These are phyloP conservation scores for Candida maris DNA, from an alignment of 805 yeast genomes.

Conservation along the genomic window DNA sequence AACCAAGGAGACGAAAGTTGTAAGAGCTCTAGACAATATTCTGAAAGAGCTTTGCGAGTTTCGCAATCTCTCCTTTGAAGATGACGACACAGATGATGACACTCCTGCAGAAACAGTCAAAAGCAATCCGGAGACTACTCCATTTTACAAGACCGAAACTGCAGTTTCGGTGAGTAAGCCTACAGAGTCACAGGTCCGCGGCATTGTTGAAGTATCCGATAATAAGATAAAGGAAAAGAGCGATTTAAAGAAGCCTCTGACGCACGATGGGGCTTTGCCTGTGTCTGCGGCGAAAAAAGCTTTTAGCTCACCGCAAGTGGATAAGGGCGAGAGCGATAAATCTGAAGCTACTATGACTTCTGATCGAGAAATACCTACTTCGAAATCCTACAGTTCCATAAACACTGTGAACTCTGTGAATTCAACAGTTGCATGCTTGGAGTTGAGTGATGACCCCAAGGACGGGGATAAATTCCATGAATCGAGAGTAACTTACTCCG, in stretches of 20 bases:
- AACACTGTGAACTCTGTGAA: conserved; percentile 28
- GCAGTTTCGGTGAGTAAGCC: neutral
- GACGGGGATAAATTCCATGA: too few relatives aligned
- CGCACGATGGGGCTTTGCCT: neutral
- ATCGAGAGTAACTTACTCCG: too few relatives aligned
- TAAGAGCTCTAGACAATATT: conserved; percentile 8
- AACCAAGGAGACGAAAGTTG: conserved; percentile 28
- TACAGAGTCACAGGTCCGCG: neutral
- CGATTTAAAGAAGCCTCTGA: neutral
- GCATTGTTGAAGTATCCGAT: neutral
- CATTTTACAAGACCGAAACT: too few relatives aligned
- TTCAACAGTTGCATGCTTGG: conserved; percentile 35
- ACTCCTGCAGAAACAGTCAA: conserved; percentile 2
- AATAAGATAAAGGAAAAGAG: neutral
- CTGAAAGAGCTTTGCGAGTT: conserved; percentile 21
- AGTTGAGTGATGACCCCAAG: conserved; percentile 20
- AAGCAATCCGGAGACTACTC: neutral
- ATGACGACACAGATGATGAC: conserved; percentile 6
- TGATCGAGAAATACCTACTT: neutral
- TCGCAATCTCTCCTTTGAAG: conserved; percentile 17
- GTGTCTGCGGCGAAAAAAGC: neutral
- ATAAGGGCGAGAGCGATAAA: conserved; percentile 1
- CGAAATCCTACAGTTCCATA: conserved; percentile 19
- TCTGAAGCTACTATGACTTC: conserved; percentile 8
- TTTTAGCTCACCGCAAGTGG: neutral